Evolutionary conservation across 108 stramenopile genomes (phyloP), one percentile per base, ranked within the genome.

Genomic region (Skeletonema potamos): DNA sequence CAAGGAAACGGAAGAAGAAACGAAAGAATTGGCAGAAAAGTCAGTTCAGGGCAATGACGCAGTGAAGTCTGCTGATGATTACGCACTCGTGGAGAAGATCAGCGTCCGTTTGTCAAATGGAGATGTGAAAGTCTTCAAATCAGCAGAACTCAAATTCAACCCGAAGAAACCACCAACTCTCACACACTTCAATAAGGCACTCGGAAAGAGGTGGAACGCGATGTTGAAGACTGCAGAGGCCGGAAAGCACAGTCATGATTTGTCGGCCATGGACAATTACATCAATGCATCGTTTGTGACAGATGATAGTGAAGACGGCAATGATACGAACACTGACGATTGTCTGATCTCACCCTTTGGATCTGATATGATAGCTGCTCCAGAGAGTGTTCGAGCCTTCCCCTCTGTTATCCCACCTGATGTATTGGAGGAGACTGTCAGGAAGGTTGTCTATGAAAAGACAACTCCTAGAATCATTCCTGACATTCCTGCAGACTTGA

Each of bases 161-260:
- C 54, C 13, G 36, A 65, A 56, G 82, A 86, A 60, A 62, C 62
- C 48, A 44, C 73, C 82, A n/a, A 36, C 64, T 7, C 46, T 79
- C 56, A 27, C 36, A 22, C 57, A 77, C 8, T 81, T 82, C 12
- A 87, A 94, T 68, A 54, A 64, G 26, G 70, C 72, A 28, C 80
- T 94, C 3, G 82, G 73, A 20, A 66, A 64, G 22, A 84, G 93
- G 27, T 94, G 92, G 92, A 77, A 84, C 30, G 64, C 34, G 9
- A 86, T 91, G 81, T 59, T 76, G 8, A 82, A 89, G 17, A 84
- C 82, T 27, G 88, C 88, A 15, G 8, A 77, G n/a, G 27, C 67
- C 18, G 80, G 82, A 4, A 77, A 77, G 44, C 27, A 62, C 13
- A 54, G 76, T 58, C 59, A 89, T 37, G 92, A 91, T 54, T 32